Percentiles rank a stretch among this genome's conserved stretches.
Evolutionary conservation across 495 filamentous ascomycete species (phyloP).

Genomic region (Podospora conica): DNA sequence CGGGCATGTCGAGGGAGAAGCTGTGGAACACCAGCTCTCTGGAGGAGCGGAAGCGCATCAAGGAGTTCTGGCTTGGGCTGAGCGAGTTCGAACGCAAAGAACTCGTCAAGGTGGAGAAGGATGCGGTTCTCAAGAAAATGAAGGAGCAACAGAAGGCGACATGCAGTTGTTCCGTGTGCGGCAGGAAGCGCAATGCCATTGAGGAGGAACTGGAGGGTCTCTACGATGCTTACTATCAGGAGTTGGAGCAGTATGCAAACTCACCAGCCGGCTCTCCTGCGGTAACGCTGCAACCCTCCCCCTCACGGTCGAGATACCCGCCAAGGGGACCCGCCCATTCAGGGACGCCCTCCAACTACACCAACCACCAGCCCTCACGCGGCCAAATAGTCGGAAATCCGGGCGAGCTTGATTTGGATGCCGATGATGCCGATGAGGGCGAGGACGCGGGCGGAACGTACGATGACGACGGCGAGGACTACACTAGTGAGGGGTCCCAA

Average conservation of each 20-base stretch:
- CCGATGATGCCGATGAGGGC: conserved; percentile 46
- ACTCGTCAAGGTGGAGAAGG: conserved; percentile 96
- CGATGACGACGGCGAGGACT: conserved; percentile 39
- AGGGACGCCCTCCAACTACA: conserved; percentile 37
- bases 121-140: conserved; percentile 97
- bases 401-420: conserved; percentile 59
- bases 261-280: neutral
- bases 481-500: neutral
- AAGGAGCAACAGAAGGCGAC: conserved; percentile 99
- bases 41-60: conserved; percentile 94
- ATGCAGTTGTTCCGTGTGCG: conserved; percentile 96
- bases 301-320: neutral
- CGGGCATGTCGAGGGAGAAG: conserved; percentile 62
- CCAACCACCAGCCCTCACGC: conserved; percentile 45
- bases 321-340: neutral
- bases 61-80: conserved; percentile 96
- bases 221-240: conserved; percentile 98
- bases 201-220: conserved; percentile 98
- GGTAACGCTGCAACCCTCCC: neutral
- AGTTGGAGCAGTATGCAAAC: conserved; percentile 94
- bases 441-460: conserved; percentile 49
- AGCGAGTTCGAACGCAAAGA: conserved; percentile 90
- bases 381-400: conserved; percentile 54
- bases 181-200: conserved; percentile 91
- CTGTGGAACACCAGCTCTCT: conserved; percentile 96